Conservation (phyloP, 257 asterid genomes). For the Solanum etuberosum region DNA sequence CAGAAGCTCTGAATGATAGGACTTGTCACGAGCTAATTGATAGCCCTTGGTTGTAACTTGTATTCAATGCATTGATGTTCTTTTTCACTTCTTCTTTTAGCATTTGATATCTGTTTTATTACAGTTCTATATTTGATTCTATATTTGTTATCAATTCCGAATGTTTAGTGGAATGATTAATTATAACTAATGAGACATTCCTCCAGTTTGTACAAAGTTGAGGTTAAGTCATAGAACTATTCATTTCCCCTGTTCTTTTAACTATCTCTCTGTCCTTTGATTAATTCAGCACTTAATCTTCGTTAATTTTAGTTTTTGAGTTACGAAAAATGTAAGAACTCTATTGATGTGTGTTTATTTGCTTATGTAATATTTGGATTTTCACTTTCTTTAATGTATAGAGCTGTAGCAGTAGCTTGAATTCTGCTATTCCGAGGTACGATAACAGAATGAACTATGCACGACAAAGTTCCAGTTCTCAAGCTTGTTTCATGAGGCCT, state of each 20-base stretch:
- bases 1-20: fast-evolving
- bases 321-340: too few species aligned
- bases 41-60: too few species aligned
- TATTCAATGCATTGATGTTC: too few species aligned
- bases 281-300: too few species aligned
- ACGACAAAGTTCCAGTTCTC: constrained; percentile 57
- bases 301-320: too few species aligned
- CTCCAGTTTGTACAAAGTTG: not conserved
- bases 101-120: too few species aligned
- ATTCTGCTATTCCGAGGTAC: constrained; percentile 36
- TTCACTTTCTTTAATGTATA: not conserved
- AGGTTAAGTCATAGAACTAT: not conserved
- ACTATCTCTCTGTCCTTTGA: too few species aligned
- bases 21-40: not conserved
- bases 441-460: constrained; percentile 63
- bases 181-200: too few species aligned
- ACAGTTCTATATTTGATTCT: too few species aligned
- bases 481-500: constrained; percentile 62
- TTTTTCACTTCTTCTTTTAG: too few species aligned
- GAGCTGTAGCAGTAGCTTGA: constrained; percentile 58
- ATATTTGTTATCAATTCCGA: too few species aligned
- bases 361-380: not conserved
- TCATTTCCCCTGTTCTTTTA: not conserved
- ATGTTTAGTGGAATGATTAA: too few species aligned
- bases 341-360: not conserved